Conservation (phyloP, 202 grass and related monocot genomes). For the Panicum virgatum region DNA sequence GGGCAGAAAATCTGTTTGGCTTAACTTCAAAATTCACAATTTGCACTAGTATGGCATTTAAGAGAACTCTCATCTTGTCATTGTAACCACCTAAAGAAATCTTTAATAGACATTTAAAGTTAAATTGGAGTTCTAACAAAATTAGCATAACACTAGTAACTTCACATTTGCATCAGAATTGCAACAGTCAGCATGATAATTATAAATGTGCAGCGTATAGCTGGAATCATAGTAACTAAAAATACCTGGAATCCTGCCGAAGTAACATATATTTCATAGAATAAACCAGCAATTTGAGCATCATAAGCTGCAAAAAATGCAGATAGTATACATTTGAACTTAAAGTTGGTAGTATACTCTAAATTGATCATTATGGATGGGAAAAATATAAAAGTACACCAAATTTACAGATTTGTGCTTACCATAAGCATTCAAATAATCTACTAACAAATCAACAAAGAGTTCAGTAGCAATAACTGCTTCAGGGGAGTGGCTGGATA, state of each 20-base stretch:
- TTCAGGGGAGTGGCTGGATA: conserved; percentile 74
- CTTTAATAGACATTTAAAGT: conserved; percentile 47
- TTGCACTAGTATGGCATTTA: conserved; percentile 72
- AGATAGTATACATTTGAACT: conserved; percentile 5
- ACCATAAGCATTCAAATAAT: conserved; percentile 98
- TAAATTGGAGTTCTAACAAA: conserved; percentile 27
- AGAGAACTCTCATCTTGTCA: conserved; percentile 88
- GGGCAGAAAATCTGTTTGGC: conserved; percentile 80
- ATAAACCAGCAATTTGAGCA: no score
- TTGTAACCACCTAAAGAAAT: conserved; percentile 77
- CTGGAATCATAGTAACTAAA: conserved; percentile 11
- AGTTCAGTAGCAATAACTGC: conserved; percentile 61
- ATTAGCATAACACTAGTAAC: conserved; percentile 20
- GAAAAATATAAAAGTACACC: conserved; percentile 11
- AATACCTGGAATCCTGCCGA: conserved; percentile 79
- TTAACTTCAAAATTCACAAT: conserved; percentile 91
- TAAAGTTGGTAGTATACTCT: conserved; percentile 15
- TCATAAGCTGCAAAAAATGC: conserved; percentile 70
- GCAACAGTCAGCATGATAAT: background rate
- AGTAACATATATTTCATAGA: conserved; percentile 66
- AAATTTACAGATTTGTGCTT: conserved; percentile 38
- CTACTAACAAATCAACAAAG: conserved; percentile 65
- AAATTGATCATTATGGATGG: conserved; percentile 2
- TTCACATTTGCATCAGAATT: conserved; percentile 28
- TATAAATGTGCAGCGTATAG: conserved; percentile 16